Percentiles rank a stretch among this genome's conserved stretches.
Conservation (phyloP, 2,329 filamentous ascomycete species). For the Arachnomyces sp. region DNA sequence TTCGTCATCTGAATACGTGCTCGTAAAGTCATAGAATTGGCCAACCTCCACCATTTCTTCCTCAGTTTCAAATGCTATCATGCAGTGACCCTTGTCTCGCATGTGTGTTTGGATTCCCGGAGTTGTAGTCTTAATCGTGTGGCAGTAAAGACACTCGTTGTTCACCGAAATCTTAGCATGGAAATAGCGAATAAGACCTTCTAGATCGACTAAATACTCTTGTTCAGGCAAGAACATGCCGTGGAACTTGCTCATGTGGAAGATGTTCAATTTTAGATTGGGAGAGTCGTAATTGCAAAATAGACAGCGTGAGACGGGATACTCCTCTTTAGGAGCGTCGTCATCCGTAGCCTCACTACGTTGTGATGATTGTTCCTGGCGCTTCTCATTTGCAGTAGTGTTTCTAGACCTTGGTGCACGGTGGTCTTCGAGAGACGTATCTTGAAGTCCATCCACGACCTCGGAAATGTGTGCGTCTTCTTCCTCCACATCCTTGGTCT, state of each 20-base stretch:
- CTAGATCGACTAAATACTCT: constrained; percentile 70
- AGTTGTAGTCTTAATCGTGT: constrained; percentile 69
- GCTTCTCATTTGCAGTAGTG: constrained; percentile 23
- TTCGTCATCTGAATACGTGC: constrained; percentile 82
- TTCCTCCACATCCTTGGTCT: constrained; percentile 50
- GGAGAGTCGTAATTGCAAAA: constrained; percentile 89
- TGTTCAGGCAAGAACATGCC: constrained; percentile 95
- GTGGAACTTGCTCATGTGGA: constrained; percentile 87
- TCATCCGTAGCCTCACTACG: constrained; percentile 39
- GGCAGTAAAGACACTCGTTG: constrained; percentile 81
- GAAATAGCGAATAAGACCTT: constrained; percentile 72
- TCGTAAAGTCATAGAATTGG: constrained; percentile 93
- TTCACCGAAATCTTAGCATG: constrained; percentile 71
- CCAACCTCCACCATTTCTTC: constrained; percentile 90
- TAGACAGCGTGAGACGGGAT: constrained; percentile 56
- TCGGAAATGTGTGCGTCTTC: constrained; percentile 68
- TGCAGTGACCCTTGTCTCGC: constrained; percentile 94
- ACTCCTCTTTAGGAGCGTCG: constrained; percentile 34
- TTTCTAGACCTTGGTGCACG: constrained; percentile 37
- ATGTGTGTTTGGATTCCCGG: constrained; percentile 90
- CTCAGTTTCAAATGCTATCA: constrained; percentile 84
- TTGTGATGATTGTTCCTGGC: constrained; percentile 25
- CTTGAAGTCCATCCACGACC: constrained; percentile 70
- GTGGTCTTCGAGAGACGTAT: constrained; percentile 49
- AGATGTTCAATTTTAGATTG: constrained; percentile 64